Percentiles rank a stretch among this genome's conserved stretches.
These are phyloP conservation scores for Neurospora sp. DNA, from an alignment of 495 filamentous ascomycete species.

Conservation along the genomic window DNA sequence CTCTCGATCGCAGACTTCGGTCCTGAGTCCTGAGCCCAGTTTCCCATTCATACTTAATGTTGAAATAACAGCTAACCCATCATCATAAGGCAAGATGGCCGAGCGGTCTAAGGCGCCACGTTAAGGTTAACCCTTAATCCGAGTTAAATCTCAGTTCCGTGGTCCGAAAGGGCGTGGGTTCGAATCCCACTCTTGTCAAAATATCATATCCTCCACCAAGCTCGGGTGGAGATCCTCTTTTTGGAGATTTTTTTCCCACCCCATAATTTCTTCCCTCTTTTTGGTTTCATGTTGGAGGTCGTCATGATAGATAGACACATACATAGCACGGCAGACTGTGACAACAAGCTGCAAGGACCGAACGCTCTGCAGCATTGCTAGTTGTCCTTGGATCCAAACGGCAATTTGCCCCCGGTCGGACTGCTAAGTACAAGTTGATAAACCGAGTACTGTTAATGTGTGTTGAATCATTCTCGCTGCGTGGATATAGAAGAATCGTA, in stretches of 20 bases:
- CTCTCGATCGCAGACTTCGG: background rate
- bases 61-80: no score
- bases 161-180: slow-evolving; percentile 29
- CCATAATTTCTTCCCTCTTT: no score
- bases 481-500: background rate
- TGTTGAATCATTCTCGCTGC: background rate
- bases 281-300: no score
- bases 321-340: no score
- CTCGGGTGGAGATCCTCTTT: background rate
- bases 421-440: background rate
- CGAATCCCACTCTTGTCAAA: slow-evolving; percentile 26
- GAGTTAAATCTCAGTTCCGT: slow-evolving; percentile 4
- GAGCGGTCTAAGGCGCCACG: background rate
- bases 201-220: background rate
- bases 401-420: background rate
- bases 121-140: background rate
- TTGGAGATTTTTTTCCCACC: background rate
- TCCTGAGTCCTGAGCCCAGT: no score
- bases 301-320: no score
- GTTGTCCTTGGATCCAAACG: no score
- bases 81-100: background rate
- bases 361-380: background rate
- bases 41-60: no score
- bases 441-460: background rate
- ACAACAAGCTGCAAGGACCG: no score